Evolutionary conservation across 371 early-diverging fungal species (phyloP).

Genomic region (Lichtheimia corymbifera): DNA sequence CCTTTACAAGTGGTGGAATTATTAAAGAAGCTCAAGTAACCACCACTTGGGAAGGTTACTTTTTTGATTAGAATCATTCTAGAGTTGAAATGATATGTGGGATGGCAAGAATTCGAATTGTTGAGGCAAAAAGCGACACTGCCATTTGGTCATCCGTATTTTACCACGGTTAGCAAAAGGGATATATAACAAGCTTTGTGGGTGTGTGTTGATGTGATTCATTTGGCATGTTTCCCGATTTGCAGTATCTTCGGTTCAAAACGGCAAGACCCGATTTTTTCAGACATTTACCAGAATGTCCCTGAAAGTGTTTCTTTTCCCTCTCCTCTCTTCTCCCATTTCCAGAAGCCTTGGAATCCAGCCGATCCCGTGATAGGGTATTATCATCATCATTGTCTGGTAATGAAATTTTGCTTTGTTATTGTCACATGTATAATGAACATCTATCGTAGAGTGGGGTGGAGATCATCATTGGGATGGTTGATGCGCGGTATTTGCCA

Average conservation of each 20-base stretch:
- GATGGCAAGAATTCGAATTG: neutral
- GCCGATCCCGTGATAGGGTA: no score
- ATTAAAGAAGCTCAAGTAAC: neutral
- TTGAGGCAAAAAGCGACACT: neutral
- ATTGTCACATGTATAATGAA: no score
- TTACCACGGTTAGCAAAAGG: neutral
- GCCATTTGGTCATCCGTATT: neutral
- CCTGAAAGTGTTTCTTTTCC: no score
- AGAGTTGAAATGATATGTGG: neutral
- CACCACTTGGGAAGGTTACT: no score
- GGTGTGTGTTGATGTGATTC: slow-evolving; percentile 3
- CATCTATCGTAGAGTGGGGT: no score
- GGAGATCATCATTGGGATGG: no score
- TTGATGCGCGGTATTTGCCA: no score
- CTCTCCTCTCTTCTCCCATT: no score
- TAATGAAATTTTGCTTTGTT: no score
- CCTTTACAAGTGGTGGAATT: neutral
- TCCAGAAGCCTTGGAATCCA: no score
- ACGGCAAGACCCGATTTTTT: slow-evolving; percentile 5
- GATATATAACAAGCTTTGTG: neutral
- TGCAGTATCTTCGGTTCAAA: slow-evolving; percentile 2
- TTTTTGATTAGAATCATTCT: neutral
- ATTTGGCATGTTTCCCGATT: slow-evolving; percentile 9
- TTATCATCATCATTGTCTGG: no score
- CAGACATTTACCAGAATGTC: slow-evolving; percentile 4